Evolutionary conservation across 2,329 filamentous ascomycete genomes (phyloP).

Genomic region (Fusarium succisae): DNA sequence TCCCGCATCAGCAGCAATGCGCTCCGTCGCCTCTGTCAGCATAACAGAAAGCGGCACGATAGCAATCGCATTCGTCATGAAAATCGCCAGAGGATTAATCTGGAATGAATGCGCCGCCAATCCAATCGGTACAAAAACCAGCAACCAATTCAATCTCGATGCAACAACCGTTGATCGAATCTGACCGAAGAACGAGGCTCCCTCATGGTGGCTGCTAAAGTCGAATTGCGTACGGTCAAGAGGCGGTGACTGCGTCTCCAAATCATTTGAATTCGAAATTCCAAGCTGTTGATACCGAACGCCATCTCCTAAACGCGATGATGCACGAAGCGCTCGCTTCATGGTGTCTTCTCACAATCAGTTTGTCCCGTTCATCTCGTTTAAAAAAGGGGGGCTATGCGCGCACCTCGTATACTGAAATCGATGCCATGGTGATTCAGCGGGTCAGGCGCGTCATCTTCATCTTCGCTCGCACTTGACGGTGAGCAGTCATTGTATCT

Average conservation of each 20-base stretch:
- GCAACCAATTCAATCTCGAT: slow-evolving; percentile 69
- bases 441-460: slow-evolving; percentile 30
- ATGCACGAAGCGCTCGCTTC: slow-evolving; percentile 37
- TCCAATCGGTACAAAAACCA: slow-evolving; percentile 77
- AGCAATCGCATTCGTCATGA: slow-evolving; percentile 68
- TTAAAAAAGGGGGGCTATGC: not conserved
- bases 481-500: slow-evolving; percentile 36
- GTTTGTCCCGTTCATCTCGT: not conserved
- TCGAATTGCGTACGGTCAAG: slow-evolving; percentile 25
- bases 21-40: slow-evolving; percentile 68
- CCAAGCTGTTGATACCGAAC: slow-evolving; percentile 37
- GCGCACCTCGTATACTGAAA: slow-evolving; percentile 30
- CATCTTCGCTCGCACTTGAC: slow-evolving; percentile 34
- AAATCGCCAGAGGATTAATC: slow-evolving; percentile 55
- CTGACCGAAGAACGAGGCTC: slow-evolving; percentile 32
- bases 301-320: slow-evolving; percentile 35
- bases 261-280: slow-evolving; percentile 28
- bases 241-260: slow-evolving; percentile 36
- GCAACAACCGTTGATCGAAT: slow-evolving; percentile 44
- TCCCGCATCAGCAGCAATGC: slow-evolving; percentile 64
- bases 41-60: slow-evolving; percentile 68
- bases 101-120: slow-evolving; percentile 61
- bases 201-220: slow-evolving; percentile 7
- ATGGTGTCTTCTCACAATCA: slow-evolving; percentile 33
- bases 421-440: slow-evolving; percentile 26